Base-by-base conservation (phyloP, 164 flowering plant species). In the Nelumbo lutea region DNA sequence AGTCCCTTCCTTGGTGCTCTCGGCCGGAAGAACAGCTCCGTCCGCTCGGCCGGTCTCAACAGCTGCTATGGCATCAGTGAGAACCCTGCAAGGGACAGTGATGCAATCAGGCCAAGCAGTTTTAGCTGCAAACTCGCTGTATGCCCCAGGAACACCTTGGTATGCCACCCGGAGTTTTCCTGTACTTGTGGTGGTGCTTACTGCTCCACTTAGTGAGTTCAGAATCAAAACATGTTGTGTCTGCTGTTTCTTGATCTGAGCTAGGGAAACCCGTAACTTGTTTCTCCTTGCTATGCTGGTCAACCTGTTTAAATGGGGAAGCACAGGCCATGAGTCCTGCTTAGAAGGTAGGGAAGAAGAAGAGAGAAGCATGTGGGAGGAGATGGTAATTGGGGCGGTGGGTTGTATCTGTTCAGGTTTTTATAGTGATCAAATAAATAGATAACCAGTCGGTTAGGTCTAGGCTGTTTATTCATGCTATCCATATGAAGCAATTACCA, bases 141-240 rank as follows among this genome's bases (percentile, higher is more conserved):
- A 77, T 13, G 80, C 80, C 10, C 80, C 80, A 6, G 80, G 74
- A 11, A 59, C 69, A n/a, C 80, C 80, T 64, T 77, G 80, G 45
- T 77, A 77, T 13, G 80, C 77, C 9, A 77, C 65, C 39, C 69
- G 70, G 41, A 71, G 68, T 41, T 8, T 71, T 43, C 50, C 63
- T 1, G 39, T 6, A 60, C 7, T 8, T 47, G 52, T 3, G n/a
- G 4, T 11, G 1, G 4, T 50, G 38, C 27, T 55, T 9, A 65
- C 64, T 1, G 59, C 38, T 68, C 65, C 71, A 9, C 65, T 65
- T 4, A 47, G 40, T n/a, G 73, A 71, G 50, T 15, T 65, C 14
- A 71, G 48, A 45, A 64, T 47, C 39, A 15, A 15, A 0, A 9
- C 10, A 3, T 41, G 39, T 47, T 14, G 59, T 56, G 42, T 41